Percentiles rank a stretch among this genome's conserved stretches.
These are phyloP conservation scores for Clathrospora elynae DNA, from an alignment of 2,329 filamentous ascomycete species.

Conservation along the genomic window DNA sequence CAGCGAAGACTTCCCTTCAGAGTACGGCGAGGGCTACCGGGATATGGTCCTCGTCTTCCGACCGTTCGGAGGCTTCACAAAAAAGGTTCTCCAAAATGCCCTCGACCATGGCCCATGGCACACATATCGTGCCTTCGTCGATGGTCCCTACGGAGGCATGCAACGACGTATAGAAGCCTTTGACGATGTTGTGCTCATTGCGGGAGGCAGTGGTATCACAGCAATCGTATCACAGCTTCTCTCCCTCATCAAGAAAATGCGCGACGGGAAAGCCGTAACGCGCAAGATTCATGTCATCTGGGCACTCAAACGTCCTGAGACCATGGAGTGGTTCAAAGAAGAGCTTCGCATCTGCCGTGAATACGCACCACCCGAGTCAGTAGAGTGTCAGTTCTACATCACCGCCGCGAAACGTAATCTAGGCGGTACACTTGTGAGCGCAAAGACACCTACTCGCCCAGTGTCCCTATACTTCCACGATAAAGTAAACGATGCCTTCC, in stretches of 20 bases:
- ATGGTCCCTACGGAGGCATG: conserved; percentile 96
- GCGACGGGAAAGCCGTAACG: conserved; percentile 91
- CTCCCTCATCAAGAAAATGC: conserved; percentile 94
- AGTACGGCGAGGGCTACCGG: conserved; percentile 84
- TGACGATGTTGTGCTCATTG: conserved; percentile 90
- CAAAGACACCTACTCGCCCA: conserved; percentile 58
- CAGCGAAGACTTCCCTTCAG: conserved; percentile 89
- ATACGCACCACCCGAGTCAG: conserved; percentile 82
- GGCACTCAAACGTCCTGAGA: conserved; percentile 87
- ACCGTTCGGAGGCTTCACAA: conserved; percentile 88
- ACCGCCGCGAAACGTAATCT: conserved; percentile 71
- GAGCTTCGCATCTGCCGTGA: conserved; percentile 91
- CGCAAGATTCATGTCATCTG: conserved; percentile 91
- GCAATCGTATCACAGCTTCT: conserved; percentile 89
- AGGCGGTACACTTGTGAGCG: conserved; percentile 59
- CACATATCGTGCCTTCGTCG: conserved; percentile 88
- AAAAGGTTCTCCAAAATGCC: conserved; percentile 79
- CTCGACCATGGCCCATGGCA: conserved; percentile 86
- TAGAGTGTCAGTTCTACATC: conserved; percentile 94
- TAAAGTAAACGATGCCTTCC: conserved; percentile 84
- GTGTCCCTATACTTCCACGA: conserved; percentile 80
- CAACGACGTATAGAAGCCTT: conserved; percentile 86
- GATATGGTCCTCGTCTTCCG: conserved; percentile 92
- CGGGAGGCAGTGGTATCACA: conserved; percentile 92
- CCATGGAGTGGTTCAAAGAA: conserved; percentile 97